Percentiles rank a stretch among this genome's conserved stretches.
phyloP scores from a whole-genome alignment of 768 basidiomycete genomes.

The Mycena kentingensis region DNA sequence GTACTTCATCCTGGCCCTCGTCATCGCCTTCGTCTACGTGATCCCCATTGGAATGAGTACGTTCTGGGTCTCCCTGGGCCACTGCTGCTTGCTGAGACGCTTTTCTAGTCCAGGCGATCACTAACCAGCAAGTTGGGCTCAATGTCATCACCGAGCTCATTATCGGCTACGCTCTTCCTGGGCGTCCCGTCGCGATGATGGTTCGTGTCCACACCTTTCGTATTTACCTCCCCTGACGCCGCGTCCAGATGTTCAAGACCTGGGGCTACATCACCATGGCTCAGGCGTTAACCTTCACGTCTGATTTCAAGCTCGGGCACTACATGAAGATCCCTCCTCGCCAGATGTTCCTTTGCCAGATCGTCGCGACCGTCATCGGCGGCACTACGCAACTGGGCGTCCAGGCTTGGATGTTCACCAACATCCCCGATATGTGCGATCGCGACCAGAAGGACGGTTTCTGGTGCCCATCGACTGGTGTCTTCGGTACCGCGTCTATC shows the following conservation, averaged over 20 bases:
- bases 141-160: constrained; percentile 80
- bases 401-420: constrained; percentile 74
- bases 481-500: constrained; percentile 81
- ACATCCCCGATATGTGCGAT: constrained; percentile 63
- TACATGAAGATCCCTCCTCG: constrained; percentile 54
- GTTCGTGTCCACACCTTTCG: too few relatives aligned
- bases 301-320: not conserved
- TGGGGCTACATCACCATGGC: not conserved
- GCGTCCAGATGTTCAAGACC: not conserved
- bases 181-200: constrained; percentile 81
- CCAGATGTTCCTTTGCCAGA: constrained; percentile 70
- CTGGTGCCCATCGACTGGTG: constrained; percentile 67
- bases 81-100: constrained; percentile 30
- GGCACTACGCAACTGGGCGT: constrained; percentile 76
- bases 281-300: too few relatives aligned
- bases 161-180: constrained; percentile 78
- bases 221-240: not conserved
- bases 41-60: constrained; percentile 71
- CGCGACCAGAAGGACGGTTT: constrained; percentile 61
- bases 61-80: not conserved
- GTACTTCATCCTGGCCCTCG: constrained; percentile 69
- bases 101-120: constrained; percentile 71
- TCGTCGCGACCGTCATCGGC: constrained; percentile 67
- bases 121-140: constrained; percentile 60
- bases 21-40: constrained; percentile 68